These are phyloP conservation scores for Podospora pseudopauciseta DNA, from an alignment of 495 filamentous ascomycete species.

Conservation along the genomic window DNA sequence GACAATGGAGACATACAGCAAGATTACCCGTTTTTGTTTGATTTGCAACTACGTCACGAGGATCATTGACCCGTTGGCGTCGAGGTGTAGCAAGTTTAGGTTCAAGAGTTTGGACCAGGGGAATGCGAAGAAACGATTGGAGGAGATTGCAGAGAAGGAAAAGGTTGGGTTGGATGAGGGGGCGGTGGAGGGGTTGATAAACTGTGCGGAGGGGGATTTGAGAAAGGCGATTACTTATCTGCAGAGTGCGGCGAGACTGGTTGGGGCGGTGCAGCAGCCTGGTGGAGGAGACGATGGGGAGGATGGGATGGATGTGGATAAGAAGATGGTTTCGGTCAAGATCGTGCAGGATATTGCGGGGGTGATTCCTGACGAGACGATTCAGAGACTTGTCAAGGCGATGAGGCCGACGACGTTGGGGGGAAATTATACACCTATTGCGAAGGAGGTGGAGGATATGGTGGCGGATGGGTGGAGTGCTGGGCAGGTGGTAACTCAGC, in stretches of 20 bases:
- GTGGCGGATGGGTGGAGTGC: slow-evolving; percentile 98
- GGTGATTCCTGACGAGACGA: slow-evolving; percentile 72
- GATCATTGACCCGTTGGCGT: slow-evolving; percentile 94
- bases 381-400: slow-evolving; percentile 66
- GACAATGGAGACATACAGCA: slow-evolving; percentile 97
- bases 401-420: slow-evolving; percentile 68
- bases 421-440: slow-evolving; percentile 67
- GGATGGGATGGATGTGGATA: slow-evolving; percentile 57
- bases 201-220: slow-evolving; percentile 88
- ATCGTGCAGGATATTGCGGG: slow-evolving; percentile 94
- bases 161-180: slow-evolving; percentile 70
- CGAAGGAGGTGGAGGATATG: slow-evolving; percentile 77
- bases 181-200: slow-evolving; percentile 76
- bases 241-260: slow-evolving; percentile 81
- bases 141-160: slow-evolving; percentile 77
- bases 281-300: slow-evolving; percentile 38
- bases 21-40: slow-evolving; percentile 94
- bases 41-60: slow-evolving; percentile 98
- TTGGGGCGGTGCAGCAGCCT: slow-evolving; percentile 49
- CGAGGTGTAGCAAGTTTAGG: slow-evolving; percentile 90
- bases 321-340: slow-evolving; percentile 62
- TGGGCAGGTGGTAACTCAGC: slow-evolving; percentile 75
- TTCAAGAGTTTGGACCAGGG: slow-evolving; percentile 92
- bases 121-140: slow-evolving; percentile 68
- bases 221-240: slow-evolving; percentile 94